A percentile compares a stretch with the other conserved stretches of the same genome.
phyloP scores from a whole-genome alignment of 2,329 filamentous ascomycete species.

The Diaporthe citri region DNA sequence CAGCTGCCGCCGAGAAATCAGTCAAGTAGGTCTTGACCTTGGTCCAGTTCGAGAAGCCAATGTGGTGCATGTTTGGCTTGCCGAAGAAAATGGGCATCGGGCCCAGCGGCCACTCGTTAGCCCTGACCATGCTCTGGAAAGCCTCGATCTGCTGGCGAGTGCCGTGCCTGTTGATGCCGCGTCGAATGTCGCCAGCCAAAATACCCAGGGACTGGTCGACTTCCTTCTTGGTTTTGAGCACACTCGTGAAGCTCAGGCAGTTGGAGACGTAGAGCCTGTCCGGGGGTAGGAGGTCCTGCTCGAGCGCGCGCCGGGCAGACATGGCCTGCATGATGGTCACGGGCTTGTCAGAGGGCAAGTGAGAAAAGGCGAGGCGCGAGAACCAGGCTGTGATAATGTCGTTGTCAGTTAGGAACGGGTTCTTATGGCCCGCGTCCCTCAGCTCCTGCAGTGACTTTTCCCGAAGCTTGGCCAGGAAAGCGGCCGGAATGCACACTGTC shows the following conservation, averaged over 20 bases:
- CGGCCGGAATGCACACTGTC: conserved; percentile 52
- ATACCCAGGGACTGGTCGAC: conserved; percentile 48
- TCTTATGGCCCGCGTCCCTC: conserved; percentile 20
- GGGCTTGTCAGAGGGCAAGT: conserved; percentile 42
- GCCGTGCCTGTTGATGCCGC: conserved; percentile 48
- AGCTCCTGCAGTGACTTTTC: conserved; percentile 47
- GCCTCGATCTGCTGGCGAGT: conserved; percentile 52
- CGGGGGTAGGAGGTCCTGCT: conserved; percentile 44
- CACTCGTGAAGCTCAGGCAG: conserved; percentile 45
- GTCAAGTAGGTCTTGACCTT: conserved; percentile 47
- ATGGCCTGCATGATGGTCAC: conserved; percentile 43
- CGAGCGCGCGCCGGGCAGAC: conserved; percentile 43
- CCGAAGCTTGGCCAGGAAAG: conserved; percentile 46
- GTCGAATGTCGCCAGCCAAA: conserved; percentile 46
- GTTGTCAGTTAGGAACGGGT: conserved; percentile 52
- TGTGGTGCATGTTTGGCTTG: conserved; percentile 47
- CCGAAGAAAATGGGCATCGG: conserved; percentile 46
- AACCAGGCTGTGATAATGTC: conserved; percentile 56
- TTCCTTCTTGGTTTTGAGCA: conserved; percentile 40
- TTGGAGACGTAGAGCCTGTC: conserved; percentile 49
- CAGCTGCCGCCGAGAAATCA: conserved; percentile 47
- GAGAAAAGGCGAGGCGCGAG: conserved; percentile 47
- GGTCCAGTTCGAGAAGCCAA: conserved; percentile 51
- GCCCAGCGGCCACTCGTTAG: conserved; percentile 43
- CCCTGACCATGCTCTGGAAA: conserved; percentile 47